Base-by-base conservation (phyloP, 352 stramenopile genomes). In the Globisporangium cylindrosporum region DNA sequence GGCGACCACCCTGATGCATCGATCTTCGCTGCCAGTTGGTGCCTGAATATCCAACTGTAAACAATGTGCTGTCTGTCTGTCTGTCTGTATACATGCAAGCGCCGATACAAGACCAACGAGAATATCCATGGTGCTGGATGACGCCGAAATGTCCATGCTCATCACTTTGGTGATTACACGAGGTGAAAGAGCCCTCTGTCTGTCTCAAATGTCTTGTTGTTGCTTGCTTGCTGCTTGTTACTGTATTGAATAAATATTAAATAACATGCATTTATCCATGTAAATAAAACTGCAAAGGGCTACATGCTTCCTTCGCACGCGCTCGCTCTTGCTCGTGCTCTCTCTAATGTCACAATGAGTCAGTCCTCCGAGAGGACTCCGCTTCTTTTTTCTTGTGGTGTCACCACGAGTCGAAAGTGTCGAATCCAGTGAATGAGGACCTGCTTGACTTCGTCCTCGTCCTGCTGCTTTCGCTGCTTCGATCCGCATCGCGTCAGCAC, bases 181-280 rank as follows among this genome's bases (percentile, higher is more conserved):
- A 49, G n/a, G 15, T 22, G 41, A 49, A 49, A 49, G 41, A 49
- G 41, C 41, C 6, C 18, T n/a, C 15, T 46, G 14, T 18, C 41
- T 51, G 43, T 51, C 43, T 51, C 43, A 51, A 24, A 4, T 24
- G 43, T 51, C 18, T 51, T 36, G 25, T 22, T 41, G 55, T 25
- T 41, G 27, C 20, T 32, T 32, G 29, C 29, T 12, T 59, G 54
- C 24, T 36, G 55, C 22, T 12, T 59, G 54, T 41, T 36, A 29
- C 22, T 62, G 32, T 32, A 49, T 49, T 48, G 32, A 49, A 62
- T 62, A 62, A 62, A 62, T 62, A 49, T 49, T 62, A 62, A 62
- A 62, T 62, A 62, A 49, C 32, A 62, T 46, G 29, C 27, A 34
- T 61, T 36, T 29, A 46, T 51, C 43, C 43, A 51, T 61, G 27